Base-by-base conservation (phyloP, 2,329 filamentous ascomycete genomes). In the Trichoderma endophyticum region DNA sequence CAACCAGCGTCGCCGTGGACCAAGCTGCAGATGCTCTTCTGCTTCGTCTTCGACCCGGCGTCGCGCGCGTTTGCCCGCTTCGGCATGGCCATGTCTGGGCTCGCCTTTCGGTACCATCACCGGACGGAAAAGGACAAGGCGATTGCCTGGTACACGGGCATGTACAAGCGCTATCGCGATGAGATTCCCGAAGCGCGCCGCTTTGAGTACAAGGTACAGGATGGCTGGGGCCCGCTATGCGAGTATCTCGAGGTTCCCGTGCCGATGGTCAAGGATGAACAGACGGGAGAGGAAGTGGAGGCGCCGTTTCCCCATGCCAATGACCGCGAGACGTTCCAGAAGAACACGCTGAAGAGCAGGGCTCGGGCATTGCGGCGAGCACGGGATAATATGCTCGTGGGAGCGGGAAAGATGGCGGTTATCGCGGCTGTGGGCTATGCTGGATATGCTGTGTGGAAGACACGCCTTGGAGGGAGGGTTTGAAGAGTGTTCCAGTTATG, bases 161-260 rank as follows among this genome's bases (percentile, higher is more conserved):
- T 80, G 43, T 84, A 84, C 69, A 75, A 77, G 26, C 79, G 82
- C 64, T 81, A 81, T 21, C 77, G 79, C 8, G 77, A 78, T 14
- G 74, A 77, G 30, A 81, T 83, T 21, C 76, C 80, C 7, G 75
- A 73, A 3, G 78, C 81, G 15, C 76, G 80, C 0, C 74, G 83
- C 26, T 75, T 85, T 26, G 81, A 84, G 71, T 84, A 78, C 72
- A 75, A 74, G n/a, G 77, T 84, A 14, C 77, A 77, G 32, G 79
- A 82, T 8, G 83, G 83, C 4, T 85, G 82, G 82, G 77, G 62
- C n/a, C 82, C 83, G 8, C 77, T 85, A 11, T 85, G 83, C 65
- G 71, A 78, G 24, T 81, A 82, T 54, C 77, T 85, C 2, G 79
- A 75, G 8, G 80, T 83, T 56, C 77, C 80, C 0, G 76, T 83